Conservation (phyloP, 2,329 filamentous ascomycete genomes). For the Colletotrichum sp. region DNA sequence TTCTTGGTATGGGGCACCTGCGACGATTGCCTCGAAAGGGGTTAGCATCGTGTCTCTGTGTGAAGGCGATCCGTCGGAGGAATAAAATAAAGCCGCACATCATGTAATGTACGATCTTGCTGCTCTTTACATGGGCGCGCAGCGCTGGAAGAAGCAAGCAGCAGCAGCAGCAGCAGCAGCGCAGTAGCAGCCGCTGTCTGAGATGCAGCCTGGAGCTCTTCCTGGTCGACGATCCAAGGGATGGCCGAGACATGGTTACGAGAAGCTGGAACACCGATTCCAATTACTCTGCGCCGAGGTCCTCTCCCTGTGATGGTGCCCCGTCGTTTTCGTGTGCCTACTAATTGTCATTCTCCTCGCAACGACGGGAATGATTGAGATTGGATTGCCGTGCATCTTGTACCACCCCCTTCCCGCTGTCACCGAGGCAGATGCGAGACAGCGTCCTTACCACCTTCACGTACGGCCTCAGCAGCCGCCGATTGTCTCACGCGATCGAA, state of each 20-base stretch:
- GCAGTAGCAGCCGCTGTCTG: not conserved
- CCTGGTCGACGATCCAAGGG: not conserved
- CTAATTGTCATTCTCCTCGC: not conserved
- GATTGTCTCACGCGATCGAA: not conserved
- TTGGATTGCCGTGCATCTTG: not conserved
- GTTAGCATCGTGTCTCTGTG: not conserved
- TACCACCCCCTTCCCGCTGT: not conserved
- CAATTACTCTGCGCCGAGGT: not conserved
- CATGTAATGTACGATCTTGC: not conserved
- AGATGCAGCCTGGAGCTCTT: not conserved
- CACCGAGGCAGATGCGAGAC: not conserved
- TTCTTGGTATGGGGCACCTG: not conserved
- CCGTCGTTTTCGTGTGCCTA: not conserved
- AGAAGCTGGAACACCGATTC: not conserved
- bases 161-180: not conserved
- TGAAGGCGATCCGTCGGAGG: not conserved
- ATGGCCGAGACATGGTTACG: not conserved
- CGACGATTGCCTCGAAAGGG: not conserved
- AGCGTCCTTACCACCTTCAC: not conserved
- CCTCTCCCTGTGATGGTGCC: not conserved
- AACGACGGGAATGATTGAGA: not conserved
- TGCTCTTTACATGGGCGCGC: not conserved
- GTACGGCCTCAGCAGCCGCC: not conserved
- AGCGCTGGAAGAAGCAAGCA: not conserved
- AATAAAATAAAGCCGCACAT: not conserved